Base-by-base conservation (phyloP, 805 yeast species). In the Starmerella stellata region DNA sequence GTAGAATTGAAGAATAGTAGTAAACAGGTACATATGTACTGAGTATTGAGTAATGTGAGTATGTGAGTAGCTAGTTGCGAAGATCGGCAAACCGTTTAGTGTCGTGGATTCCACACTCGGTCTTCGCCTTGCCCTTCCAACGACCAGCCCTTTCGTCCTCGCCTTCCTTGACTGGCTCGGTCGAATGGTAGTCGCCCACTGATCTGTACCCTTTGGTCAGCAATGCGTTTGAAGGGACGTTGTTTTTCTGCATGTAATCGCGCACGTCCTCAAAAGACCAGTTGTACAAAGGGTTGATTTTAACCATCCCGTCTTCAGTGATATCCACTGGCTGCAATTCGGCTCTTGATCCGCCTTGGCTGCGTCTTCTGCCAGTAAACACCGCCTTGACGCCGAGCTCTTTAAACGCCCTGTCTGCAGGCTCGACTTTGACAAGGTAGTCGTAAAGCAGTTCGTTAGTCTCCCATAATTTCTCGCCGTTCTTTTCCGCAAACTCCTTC, bases 101-200 rank as follows among this genome's bases (percentile, higher is more conserved):
- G 50, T 76, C 78, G 53, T 87, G 96, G 38, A 87, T 83, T 2
- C 96, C 96, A 60, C 96, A 87, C 56, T 87, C 96, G 1, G 94
- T 82, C 63, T 87, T 87, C 9, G 73, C 68, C 55, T 77, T 70
- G 2, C 95, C 95, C 63, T 78, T 77, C 96, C 96, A 87, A 52
- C 96, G 70, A 1, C 96, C 96, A n/a, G 90, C 73, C 47, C 96
- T 70, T 57, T 87, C 96, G 53, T 87, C 95, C 54, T 82, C 95
- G 8, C 92, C 94, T 34, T 78, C 94, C 5, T 62, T 68, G 9
- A 81, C 93, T 2, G 96, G 95, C 23, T 61, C 73, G 0, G 96
- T 87, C 1, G 93, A 80, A 57, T 87, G 96, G 70, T 85, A 87
- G 57, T 87, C 96, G 1, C 96, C 96, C 14, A 87, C 70, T 1